These are phyloP conservation scores for Cryptosporidium ryanae DNA, from an alignment of 169 alveolate genomes.

Conservation along the genomic window DNA sequence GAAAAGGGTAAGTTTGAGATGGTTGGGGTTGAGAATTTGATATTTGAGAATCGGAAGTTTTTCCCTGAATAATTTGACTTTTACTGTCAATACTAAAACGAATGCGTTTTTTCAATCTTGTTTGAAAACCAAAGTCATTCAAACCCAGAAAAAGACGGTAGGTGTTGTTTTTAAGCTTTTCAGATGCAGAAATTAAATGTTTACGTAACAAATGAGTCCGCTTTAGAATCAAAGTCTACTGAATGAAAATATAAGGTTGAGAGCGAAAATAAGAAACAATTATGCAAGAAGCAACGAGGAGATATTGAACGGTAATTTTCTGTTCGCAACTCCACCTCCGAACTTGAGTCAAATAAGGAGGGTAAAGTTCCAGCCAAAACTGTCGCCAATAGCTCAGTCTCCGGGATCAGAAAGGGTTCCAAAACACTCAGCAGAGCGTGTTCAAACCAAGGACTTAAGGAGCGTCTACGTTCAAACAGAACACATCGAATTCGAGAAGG, in stretches of 20 bases:
- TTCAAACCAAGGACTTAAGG: constrained; percentile 3
- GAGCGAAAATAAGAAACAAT: constrained; percentile 56
- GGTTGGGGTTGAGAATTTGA: neutral
- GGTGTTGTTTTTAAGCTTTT: neutral
- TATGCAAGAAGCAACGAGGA: constrained; percentile 33
- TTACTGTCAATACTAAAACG: no score
- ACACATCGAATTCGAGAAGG: neutral
- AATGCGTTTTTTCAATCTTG: neutral
- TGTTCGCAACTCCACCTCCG: constrained; percentile 39
- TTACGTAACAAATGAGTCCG: neutral
- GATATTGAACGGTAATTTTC: neutral
- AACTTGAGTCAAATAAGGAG: constrained; percentile 68
- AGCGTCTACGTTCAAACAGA: constrained; percentile 38
- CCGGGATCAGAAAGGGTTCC: constrained; percentile 30
- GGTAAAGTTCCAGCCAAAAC: constrained; percentile 57
- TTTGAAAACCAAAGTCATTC: constrained; percentile 19
- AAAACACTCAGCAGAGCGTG: neutral
- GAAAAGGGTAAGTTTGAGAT: constrained; percentile 50
- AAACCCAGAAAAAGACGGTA: constrained; percentile 70
- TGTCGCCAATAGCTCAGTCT: constrained; percentile 72
- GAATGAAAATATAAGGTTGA: constrained; percentile 54
- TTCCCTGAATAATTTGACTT: neutral
- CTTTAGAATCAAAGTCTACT: constrained; percentile 61
- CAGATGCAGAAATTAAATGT: no score
- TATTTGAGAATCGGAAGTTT: neutral